Conservation (phyloP, 768 basidiomycete species). For the Mrakia gelida region DNA sequence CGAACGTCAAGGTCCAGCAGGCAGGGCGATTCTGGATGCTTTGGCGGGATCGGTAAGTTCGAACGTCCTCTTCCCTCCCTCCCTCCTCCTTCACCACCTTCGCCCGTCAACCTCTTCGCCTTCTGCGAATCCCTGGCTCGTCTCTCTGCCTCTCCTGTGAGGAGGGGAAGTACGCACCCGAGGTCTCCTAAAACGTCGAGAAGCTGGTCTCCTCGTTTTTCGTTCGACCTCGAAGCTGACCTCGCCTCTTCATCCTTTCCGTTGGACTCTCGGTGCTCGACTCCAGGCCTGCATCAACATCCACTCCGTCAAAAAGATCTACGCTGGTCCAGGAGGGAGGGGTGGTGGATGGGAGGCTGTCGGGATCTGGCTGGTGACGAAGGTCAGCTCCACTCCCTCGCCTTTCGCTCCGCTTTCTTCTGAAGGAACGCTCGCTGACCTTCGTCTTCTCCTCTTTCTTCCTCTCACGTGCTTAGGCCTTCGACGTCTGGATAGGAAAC, state of each 20-base stretch:
- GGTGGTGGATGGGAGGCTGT: neutral
- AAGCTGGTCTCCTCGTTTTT: no score
- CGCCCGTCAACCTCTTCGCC: no score
- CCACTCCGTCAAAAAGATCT: neutral
- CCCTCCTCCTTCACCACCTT: no score
- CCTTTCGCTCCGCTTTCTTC: neutral
- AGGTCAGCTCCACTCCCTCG: neutral
- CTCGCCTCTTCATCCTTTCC: neutral
- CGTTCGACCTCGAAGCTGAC: neutral
- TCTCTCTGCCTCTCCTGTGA: no score
- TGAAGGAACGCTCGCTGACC: no score
- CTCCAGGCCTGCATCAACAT: neutral
- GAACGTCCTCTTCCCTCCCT: neutral
- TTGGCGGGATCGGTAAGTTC: neutral
- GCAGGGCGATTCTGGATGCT: neutral
- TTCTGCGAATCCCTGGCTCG: no score
- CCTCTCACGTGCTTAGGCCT: neutral
- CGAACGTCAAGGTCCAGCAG: neutral
- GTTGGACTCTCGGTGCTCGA: neutral
- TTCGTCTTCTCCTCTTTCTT: no score
- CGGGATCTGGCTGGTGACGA: neutral
- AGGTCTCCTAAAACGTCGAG: no score
- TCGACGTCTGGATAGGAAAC: neutral
- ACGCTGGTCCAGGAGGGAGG: neutral
- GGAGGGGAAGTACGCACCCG: no score